Base-by-base conservation (phyloP, 169 alveolate genomes). In the Cryptosporidium parvum region DNA sequence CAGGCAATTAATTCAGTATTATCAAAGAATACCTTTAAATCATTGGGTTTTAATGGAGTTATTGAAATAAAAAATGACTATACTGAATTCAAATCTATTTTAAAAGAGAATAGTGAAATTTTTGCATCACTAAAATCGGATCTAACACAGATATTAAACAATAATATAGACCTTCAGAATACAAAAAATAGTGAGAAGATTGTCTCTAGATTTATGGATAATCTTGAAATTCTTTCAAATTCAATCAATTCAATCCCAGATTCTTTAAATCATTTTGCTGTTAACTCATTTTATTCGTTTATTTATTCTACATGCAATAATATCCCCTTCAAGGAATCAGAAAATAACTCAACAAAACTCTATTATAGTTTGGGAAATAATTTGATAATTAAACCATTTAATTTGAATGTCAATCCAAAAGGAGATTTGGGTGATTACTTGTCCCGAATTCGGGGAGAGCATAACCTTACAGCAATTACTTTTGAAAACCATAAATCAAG, bases 401-500 rank as follows among this genome's bases (percentile, higher is more conserved):
- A 56, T 9, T 56, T 56, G 39, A n/a, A 21, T n/a, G 18, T 56
- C 8, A 5, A 16, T 26, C 31, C 67, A 56, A 56, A 16, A 5
- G 67, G 67, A 9, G 67, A 56, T 26, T 56, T 56, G 37, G 23
- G 39, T 3, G 37, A 70, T 4, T 70, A 45, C 26, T 35, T 70
- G 10, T 48, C 39, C n/a, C 42, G 9, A 9, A n/a, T 73, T 10
- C 21, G 42, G 23, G 58, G 58, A 0, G 37, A 73, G 33, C 56
- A 37, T 39, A 56, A 10, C 44, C 23, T 73, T n/a, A 37, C 71
- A 31, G 86, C 71, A 58, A 29, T 73, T 59, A 29, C 39, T 52
- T 73, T 73, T 73, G 56, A 58, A 31, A 26, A 73, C 35, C 29
- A 71, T 31, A 14, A 73, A 16, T 16, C 37, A 6, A 73, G 86